Conservation (phyloP, 352 stramenopile genomes). For the Pythium scleroteichum region DNA sequence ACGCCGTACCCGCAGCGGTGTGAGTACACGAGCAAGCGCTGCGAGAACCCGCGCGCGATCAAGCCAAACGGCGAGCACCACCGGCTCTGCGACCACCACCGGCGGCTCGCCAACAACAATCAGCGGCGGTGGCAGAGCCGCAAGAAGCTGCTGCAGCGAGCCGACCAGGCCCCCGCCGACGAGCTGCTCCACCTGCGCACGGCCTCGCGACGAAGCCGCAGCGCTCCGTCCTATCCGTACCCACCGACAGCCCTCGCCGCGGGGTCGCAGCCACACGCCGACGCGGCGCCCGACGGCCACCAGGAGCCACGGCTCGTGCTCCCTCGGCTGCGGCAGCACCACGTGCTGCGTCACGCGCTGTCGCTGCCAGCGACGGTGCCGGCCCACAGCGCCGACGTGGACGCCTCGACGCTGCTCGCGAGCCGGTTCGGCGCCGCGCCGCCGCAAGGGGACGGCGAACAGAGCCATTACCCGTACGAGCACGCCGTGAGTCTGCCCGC, state of each 20-base stretch:
- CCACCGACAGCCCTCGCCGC: background rate
- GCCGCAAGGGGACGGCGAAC: too few relatives aligned
- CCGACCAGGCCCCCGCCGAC: conserved; percentile 1
- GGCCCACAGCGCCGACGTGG: background rate
- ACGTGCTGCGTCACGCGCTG: conserved; percentile 16
- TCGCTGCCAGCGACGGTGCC: background rate
- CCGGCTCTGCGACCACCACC: conserved; percentile 60
- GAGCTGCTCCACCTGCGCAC: conserved; percentile 6
- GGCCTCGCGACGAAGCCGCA: conserved; percentile 1
- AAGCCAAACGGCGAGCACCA: conserved; percentile 41
- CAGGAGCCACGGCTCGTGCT: conserved; percentile 1
- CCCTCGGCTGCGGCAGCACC: conserved; percentile 10
- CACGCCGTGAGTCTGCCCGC: too few relatives aligned
- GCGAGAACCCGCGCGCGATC: conserved; percentile 33
- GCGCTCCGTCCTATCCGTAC: background rate
- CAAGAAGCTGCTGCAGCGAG: conserved; percentile 16
- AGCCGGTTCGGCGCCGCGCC: too few relatives aligned
- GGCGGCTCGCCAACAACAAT: conserved; percentile 67
- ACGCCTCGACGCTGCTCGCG: background rate
- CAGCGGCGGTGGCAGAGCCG: conserved; percentile 53
- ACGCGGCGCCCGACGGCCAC: background rate
- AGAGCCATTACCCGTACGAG: too few relatives aligned
- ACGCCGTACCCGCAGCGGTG: conserved; percentile 13
- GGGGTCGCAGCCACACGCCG: background rate
- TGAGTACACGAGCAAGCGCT: conserved; percentile 24